Evolutionary conservation across 352 stramenopile species (phyloP).

Genomic region (Phytophthora uliginosa): DNA sequence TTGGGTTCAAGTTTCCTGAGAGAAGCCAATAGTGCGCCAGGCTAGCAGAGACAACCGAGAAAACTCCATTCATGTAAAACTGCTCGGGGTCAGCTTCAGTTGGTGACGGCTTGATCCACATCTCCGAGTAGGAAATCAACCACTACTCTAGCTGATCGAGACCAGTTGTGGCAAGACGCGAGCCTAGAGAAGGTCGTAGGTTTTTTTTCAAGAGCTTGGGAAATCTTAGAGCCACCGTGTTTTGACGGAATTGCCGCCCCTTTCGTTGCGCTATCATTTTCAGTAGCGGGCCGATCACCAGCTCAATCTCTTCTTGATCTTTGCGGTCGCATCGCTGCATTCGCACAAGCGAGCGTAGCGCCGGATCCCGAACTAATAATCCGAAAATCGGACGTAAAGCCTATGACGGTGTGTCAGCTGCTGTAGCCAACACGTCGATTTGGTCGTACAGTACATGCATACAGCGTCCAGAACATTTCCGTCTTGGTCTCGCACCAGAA

Average conservation of each 20-base stretch:
- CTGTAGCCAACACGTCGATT: conserved; percentile 34
- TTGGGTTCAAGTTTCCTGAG: conserved; percentile 28
- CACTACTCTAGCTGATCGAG: conserved; percentile 32
- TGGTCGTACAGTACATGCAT: conserved; percentile 40
- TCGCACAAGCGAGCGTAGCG: conserved; percentile 37
- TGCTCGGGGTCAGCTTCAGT: conserved; percentile 24
- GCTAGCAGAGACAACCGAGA: conserved; percentile 22
- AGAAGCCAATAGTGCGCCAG: conserved; percentile 40
- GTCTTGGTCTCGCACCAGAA: background rate
- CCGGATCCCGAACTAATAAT: conserved; percentile 40
- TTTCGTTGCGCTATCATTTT: conserved; percentile 16
- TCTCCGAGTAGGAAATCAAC: conserved; percentile 39
- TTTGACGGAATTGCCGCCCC: background rate
- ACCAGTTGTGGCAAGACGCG: background rate
- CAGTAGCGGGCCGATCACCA: conserved; percentile 29
- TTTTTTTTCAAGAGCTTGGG: background rate
- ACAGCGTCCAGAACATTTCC: conserved; percentile 39
- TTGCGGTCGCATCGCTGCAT: conserved; percentile 45
- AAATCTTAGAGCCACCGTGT: background rate
- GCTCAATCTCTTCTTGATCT: conserved; percentile 43
- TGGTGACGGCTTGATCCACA: conserved; percentile 38
- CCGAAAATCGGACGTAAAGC: conserved; percentile 46
- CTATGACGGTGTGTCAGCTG: conserved; percentile 13
- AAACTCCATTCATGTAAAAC: conserved; percentile 30
- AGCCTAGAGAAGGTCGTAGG: background rate